Base-by-base conservation (phyloP, 2,329 filamentous ascomycete genomes). In the Paecilomyces sp. region DNA sequence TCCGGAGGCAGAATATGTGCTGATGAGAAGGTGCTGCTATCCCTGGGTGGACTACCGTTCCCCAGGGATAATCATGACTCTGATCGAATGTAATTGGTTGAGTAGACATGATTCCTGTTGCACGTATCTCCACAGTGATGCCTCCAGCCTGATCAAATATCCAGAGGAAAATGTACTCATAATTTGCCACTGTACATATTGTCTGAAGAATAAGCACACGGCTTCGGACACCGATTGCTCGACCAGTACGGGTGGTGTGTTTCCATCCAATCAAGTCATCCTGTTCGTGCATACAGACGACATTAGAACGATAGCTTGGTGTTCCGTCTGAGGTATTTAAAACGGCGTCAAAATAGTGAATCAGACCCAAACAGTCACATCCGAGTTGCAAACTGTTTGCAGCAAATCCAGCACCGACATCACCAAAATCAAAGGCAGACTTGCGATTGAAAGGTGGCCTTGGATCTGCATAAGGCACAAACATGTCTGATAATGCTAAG, bases 111-210 rank as follows among this genome's bases (percentile, higher is more conserved):
- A 88, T 87, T 15, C 86, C 86, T 0, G 86, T 88, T 11, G 86
- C 86, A n/a, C 85, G 83, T 51, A 88, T 84, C 69, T 90, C 87
- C 67, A 89, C 86, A 64, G 80, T 80, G 54, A 89, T 68, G 66
- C 88, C 85, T 58, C 85, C 87, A 2, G 87, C 86, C 69, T 89
- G 87, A 70, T 88, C 88, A 76, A 90, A 88, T 57, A 86, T 83
- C 73, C 87, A 90, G 2, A 86, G 86, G 41, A 89, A 80, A 65
- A 90, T 88, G 68, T 90, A 90, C 68, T 89, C 87, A 72, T 89
- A 89, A 73, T 89, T 89, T 9, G 85, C 81, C 3, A 89, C 85
- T 0, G 86, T 89, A 73, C 88, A 88, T 70, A 89, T 89, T 66
- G 83, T 84, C 68, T 89, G 87, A 4, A 90, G 70, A 0, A 89